Evolutionary conservation across 106 monocot genomes (phyloP), one percentile per base, ranked within the genome.

Genomic region (Phalaenopsis equestris): DNA sequence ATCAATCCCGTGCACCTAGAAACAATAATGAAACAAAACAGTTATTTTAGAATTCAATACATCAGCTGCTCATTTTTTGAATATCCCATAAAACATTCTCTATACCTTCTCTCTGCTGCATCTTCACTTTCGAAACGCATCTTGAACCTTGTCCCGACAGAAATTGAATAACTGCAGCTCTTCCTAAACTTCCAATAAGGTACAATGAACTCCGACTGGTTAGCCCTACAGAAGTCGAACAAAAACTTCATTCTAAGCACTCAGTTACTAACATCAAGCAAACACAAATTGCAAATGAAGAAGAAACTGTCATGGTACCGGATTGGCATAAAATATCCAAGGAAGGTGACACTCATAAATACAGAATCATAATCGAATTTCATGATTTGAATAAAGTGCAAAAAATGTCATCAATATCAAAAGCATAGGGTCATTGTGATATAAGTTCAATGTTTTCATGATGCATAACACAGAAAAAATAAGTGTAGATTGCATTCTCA

Each of bases 31-130:
- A 6, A 41, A 14, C 0, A 8, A 42, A 76, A 41, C 41, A 77
- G 14, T 30, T 79, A 67, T 49, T 42, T 9, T 41, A 17, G 10
- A 75, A 41, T 2, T 14, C 49, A 58, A 55, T 7, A 45, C 45
- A 37, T 39, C 6, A 73, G 5, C 6, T 74, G 2, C 41, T 11
- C 9, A 30, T 41, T 21, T 56, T 55, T 24, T 58, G 7, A 65
- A 19, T 55, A 43, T 65, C 47, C 36, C 30, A n/a, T 39, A 57
- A 16, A 79, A 24, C 41, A 47, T 78, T n/a, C 11, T 17, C 58
- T 78, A 76, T 46, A 94, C 98, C 94, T 99, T 86, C 91, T 87
- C 55, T 99, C 98, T 23, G 92, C 73, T 58, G 94, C 86, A 94
- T 99, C 98, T 79, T 99, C 94, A 83, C 87, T 88, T 86, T 99